These are phyloP conservation scores for Bruguiera sexangula DNA, from an alignment of 345 rosid species.

Conservation along the genomic window DNA sequence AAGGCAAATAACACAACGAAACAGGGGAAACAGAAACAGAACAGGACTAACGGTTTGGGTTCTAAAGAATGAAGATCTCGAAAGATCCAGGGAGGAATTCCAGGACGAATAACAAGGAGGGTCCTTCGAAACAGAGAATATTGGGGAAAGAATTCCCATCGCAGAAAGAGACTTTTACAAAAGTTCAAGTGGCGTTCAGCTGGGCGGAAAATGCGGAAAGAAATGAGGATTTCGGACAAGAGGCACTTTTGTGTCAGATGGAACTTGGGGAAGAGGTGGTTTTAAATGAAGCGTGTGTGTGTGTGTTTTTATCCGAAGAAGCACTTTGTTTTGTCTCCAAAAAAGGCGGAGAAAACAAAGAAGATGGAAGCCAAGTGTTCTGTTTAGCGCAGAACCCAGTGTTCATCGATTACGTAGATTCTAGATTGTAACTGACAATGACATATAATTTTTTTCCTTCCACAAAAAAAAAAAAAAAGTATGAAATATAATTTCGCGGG, in stretches of 20 bases:
- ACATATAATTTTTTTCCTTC: too few species aligned
- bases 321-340: constrained; percentile 10
- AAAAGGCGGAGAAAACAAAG: constrained; percentile 19
- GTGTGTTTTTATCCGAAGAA: not conserved
- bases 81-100: not conserved
- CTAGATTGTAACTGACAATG: too few species aligned
- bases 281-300: not conserved
- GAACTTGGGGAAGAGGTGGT: not conserved
- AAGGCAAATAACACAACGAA: not conserved
- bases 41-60: constrained; percentile 3
- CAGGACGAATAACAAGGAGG: not conserved
- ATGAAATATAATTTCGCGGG: too few species aligned
- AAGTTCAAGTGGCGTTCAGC: not conserved
- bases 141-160: constrained; percentile 9
- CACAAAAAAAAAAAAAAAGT: too few species aligned
- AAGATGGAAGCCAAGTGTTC: not conserved
- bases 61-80: not conserved
- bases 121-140: constrained; percentile 11
- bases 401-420: too few species aligned
- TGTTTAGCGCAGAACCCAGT: not conserved
- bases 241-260: not conserved
- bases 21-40: not conserved
- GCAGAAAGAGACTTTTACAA: not conserved
- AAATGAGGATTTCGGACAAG: not conserved
- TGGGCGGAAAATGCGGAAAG: not conserved